phyloP scores from a whole-genome alignment of 1,139 yeast genomes.

The Pichia terricola region DNA sequence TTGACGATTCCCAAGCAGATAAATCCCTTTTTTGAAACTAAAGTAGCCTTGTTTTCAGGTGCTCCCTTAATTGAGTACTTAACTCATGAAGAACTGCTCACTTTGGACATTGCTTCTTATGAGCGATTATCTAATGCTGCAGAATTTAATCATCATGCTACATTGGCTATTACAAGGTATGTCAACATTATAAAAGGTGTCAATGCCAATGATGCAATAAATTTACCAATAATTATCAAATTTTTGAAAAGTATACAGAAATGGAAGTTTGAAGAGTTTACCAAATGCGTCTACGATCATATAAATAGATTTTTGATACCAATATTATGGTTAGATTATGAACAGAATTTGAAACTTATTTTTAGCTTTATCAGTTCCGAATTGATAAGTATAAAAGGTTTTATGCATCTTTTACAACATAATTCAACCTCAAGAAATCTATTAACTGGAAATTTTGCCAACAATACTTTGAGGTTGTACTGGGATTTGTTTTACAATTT shows the following conservation, averaged over 20 bases:
- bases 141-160: slow-evolving; percentile 22
- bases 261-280: slow-evolving; percentile 25
- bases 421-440: not conserved
- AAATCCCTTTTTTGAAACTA: too few relatives aligned
- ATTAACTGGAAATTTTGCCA: slow-evolving; percentile 1
- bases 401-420: slow-evolving; percentile 26
- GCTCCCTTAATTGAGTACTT: not conserved
- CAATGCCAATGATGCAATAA: slow-evolving; percentile 7
- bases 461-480: slow-evolving; percentile 2
- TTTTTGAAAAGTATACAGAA: slow-evolving; percentile 21
- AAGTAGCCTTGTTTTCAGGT: not conserved
- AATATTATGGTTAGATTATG: slow-evolving; percentile 24
- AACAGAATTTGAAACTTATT: slow-evolving; percentile 18
- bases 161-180: slow-evolving; percentile 18
- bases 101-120: slow-evolving; percentile 18
- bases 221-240: slow-evolving; percentile 8
- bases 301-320: slow-evolving; percentile 20
- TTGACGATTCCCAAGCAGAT: not conserved
- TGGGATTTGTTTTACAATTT: slow-evolving; percentile 10
- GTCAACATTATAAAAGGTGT: slow-evolving; percentile 16
- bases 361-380: slow-evolving; percentile 28
- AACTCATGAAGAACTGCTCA: slow-evolving; percentile 13
- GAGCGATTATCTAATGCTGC: slow-evolving; percentile 23
- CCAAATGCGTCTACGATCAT: slow-evolving; percentile 20
- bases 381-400: slow-evolving; percentile 26